phyloP scores from a whole-genome alignment of 208 protist species.

The Naegleria fowleri region DNA sequence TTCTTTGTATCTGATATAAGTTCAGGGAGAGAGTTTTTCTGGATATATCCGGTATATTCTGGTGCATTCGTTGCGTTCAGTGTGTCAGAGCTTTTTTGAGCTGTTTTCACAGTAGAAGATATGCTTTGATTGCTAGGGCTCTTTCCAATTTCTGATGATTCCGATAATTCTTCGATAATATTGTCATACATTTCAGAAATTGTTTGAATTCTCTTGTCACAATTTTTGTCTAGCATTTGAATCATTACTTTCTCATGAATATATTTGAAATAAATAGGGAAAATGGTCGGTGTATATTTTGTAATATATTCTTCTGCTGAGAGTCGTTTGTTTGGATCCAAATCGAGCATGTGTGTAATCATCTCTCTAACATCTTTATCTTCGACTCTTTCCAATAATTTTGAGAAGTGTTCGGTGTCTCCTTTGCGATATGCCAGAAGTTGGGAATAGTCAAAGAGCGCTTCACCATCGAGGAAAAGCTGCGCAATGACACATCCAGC shows the following conservation, averaged over 20 bases:
- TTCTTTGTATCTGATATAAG: not conserved
- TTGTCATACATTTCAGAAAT: slow-evolving; percentile 40
- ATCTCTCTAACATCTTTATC: slow-evolving; percentile 27
- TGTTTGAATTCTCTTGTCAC: slow-evolving; percentile 52
- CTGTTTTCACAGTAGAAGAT: not conserved
- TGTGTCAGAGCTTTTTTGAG: not conserved
- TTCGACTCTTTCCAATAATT: slow-evolving; percentile 12
- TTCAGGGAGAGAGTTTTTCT: not conserved
- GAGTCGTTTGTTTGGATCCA: slow-evolving; percentile 5
- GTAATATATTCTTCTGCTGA: slow-evolving; percentile 48
- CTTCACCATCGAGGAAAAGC: slow-evolving; percentile 37
- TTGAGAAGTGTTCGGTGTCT: slow-evolving; percentile 5
- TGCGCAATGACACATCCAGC: slow-evolving; percentile 38
- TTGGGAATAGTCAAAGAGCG: slow-evolving; percentile 36
- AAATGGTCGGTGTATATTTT: slow-evolving; percentile 44
- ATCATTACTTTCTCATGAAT: slow-evolving; percentile 52
- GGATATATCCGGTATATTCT: not conserved
- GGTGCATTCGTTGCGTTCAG: not conserved
- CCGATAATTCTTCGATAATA: not conserved
- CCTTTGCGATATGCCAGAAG: slow-evolving; percentile 37
- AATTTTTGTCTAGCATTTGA: slow-evolving; percentile 49
- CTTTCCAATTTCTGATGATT: not conserved
- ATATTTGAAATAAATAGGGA: slow-evolving; percentile 50
- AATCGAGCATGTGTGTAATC: slow-evolving; percentile 31
- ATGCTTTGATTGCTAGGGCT: not conserved